Evolutionary conservation across 2,329 filamentous ascomycete species (phyloP), one percentile per base, ranked within the genome.

Genomic region (Alternaria sp.): DNA sequence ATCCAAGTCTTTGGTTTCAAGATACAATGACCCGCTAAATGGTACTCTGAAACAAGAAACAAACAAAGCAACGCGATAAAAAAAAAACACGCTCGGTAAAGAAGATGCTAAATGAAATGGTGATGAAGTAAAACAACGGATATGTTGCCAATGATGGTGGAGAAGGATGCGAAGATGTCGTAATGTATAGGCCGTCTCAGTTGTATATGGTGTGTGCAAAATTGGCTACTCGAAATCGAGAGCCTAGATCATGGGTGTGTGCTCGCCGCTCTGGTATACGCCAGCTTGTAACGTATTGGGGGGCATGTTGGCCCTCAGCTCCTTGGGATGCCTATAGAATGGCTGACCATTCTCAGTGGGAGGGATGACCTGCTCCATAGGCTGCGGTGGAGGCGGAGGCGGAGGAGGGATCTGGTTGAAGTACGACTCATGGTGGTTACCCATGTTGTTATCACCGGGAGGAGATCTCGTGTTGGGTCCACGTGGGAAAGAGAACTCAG

Each of bases 301-400:
- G 9, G 82, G 82, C 81, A 84, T 83, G 46, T 84, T 84, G 42
- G 82, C 82, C 22, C 81, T 71, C 18, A 84, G 70, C 65, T 83
- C 82, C 66, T 79, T 82, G 7, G 81, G 81, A 47, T 82, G 74
- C 39, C 78, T 71, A 59, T 79, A 79, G n/a, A 71, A 59, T 22
- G 61, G 61, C 65, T 76, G 66, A 1, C 52, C 66, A 1, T 57
- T 66, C 1, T 72, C 71, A 5, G 65, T 69, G 3, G 81, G 80
- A 12, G 81, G 74, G 16, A 82, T 73, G 5, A 76, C 72, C 32
- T 80, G 80, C 64, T 82, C 81, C 69, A 76, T 78, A 55, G 67
- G 68, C 3, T 77, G 73, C 30, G 77, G 74, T 3, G 75, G 74
- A 7, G 78, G 74, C 1, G 79, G 76, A 3, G 80, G 78, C 3